Conservation (phyloP, 1,284 basidiomycete genomes). For the Vanrija pseudolonga region DNA sequence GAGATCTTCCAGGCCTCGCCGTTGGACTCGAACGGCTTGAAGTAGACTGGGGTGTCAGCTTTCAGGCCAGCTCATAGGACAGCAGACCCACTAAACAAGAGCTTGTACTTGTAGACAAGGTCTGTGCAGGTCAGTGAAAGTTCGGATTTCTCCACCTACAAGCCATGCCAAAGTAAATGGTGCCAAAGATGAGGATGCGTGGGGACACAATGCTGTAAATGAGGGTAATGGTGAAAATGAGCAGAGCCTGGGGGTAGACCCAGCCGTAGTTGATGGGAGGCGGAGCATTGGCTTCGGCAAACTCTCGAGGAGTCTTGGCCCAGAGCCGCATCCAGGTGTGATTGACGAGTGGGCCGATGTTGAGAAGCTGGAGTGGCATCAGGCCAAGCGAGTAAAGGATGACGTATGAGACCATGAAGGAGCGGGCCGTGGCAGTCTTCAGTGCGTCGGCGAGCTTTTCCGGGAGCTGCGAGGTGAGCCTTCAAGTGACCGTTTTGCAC, state of each 20-base stretch:
- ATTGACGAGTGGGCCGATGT: conserved; percentile 77
- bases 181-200: conserved; percentile 87
- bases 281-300: conserved; percentile 92
- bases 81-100: conserved; percentile 73
- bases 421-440: conserved; percentile 61
- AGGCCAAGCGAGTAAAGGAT: conserved; percentile 88
- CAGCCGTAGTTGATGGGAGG: conserved; percentile 91
- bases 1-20: conserved; percentile 77
- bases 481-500: background rate
- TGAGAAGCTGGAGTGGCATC: conserved; percentile 90
- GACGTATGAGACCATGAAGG: conserved; percentile 94
- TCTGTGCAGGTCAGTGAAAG: conserved; percentile 43
- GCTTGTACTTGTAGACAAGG: conserved; percentile 95
- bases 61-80: background rate
- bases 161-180: conserved; percentile 87
- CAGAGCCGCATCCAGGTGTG: conserved; percentile 59
- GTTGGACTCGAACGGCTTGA: conserved; percentile 49
- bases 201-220: conserved; percentile 94
- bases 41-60: conserved; percentile 38
- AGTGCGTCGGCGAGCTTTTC: conserved; percentile 81
- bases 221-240: conserved; percentile 91
- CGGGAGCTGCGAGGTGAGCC: conserved; percentile 62
- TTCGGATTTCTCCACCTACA: conserved; percentile 47
- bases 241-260: conserved; percentile 89
- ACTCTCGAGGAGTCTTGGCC: conserved; percentile 57